Percentiles rank a stretch among this genome's conserved stretches.
Conservation (phyloP, 768 basidiomycete species). For the Amanita exitialis region DNA sequence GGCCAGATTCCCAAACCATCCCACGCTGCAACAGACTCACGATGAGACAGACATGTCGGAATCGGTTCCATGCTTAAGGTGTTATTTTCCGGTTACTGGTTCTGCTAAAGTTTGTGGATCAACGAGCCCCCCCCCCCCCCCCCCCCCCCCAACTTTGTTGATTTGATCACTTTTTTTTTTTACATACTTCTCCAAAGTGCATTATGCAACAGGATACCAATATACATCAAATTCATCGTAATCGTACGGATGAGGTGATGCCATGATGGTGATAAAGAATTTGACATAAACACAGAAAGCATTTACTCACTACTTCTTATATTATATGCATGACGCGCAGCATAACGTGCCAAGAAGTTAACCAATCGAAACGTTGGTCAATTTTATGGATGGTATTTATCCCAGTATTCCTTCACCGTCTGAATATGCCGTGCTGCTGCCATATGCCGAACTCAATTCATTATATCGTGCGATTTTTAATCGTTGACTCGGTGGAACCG, state of each 20-base stretch:
- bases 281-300: not conserved
- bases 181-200: no score
- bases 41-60: no score
- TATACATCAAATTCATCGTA: not conserved
- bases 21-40: no score
- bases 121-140: no score
- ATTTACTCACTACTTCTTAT: not conserved
- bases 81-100: no score
- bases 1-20: no score
- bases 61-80: no score
- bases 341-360: not conserved
- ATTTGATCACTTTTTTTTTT: no score
- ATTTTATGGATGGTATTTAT: not conserved
- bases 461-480: constrained; percentile 59
- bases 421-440: constrained; percentile 46
- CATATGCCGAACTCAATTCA: constrained; percentile 44
- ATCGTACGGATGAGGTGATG: not conserved
- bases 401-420: constrained; percentile 41
- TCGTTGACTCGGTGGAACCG: constrained; percentile 64
- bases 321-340: not conserved
- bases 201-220: not conserved
- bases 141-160: no score
- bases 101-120: no score
- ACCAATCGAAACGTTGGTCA: not conserved
- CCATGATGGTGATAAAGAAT: not conserved